phyloP scores from a whole-genome alignment of 371 early-diverging fungal species.

The Gilbertella persicaria region DNA sequence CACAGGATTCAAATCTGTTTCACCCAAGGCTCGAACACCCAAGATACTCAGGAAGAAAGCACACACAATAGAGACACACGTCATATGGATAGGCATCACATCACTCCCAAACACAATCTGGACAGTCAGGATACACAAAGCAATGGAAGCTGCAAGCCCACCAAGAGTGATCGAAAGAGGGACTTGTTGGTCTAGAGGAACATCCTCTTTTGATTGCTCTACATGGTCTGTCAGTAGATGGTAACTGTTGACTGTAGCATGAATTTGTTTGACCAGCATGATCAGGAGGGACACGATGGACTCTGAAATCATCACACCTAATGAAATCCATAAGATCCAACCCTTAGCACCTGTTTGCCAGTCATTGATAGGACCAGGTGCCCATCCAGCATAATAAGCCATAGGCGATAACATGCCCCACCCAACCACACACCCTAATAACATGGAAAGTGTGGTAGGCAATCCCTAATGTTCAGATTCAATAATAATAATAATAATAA shows the following conservation, averaged over 20 bases:
- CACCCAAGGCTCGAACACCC: constrained; percentile 77
- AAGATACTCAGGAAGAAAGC: constrained; percentile 67
- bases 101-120: constrained; percentile 58
- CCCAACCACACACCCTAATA: constrained; percentile 73
- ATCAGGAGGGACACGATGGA: constrained; percentile 66
- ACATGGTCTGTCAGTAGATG: constrained; percentile 10
- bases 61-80: constrained; percentile 54
- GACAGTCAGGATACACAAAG: constrained; percentile 61
- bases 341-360: constrained; percentile 76
- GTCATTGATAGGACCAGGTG: constrained; percentile 71
- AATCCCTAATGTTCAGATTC: no score
- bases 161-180: constrained; percentile 56
- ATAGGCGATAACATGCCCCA: constrained; percentile 82
- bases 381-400: constrained; percentile 72
- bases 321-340: constrained; percentile 86
- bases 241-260: constrained; percentile 1
- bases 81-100: constrained; percentile 52
- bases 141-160: constrained; percentile 62
- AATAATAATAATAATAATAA: no score
- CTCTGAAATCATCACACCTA: constrained; percentile 84
- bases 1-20: constrained; percentile 82
- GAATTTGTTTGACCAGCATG: constrained; percentile 44
- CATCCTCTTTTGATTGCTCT: constrained; percentile 41
- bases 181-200: constrained; percentile 53
- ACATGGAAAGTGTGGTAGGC: constrained; percentile 74